Evolutionary conservation across 768 basidiomycete genomes (phyloP).

Genomic region (Calocybe cyanea): DNA sequence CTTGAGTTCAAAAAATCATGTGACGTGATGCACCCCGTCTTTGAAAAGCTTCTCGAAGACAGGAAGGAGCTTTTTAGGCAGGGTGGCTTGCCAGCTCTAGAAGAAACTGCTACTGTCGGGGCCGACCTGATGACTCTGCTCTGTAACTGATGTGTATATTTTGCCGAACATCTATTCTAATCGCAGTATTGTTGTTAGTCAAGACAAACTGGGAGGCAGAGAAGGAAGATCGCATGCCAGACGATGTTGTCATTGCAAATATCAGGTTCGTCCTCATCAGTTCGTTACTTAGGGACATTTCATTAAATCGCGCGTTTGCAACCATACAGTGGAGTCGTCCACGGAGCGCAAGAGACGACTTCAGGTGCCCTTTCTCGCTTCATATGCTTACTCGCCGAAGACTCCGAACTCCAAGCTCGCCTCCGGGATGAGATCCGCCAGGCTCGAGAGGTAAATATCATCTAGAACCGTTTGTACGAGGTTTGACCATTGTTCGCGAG

Average conservation of each 20-base stretch:
- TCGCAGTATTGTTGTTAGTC: slow-evolving; percentile 17
- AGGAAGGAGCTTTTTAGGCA: too few relatives aligned
- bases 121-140: slow-evolving; percentile 22
- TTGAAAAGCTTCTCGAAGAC: too few relatives aligned
- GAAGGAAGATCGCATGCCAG: slow-evolving; percentile 23
- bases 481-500: too few relatives aligned
- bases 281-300: too few relatives aligned
- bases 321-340: slow-evolving; percentile 24
- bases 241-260: slow-evolving; percentile 25
- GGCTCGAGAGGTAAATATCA: slow-evolving; percentile 11
- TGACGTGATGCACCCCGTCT: slow-evolving; percentile 20
- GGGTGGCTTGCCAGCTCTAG: slow-evolving; percentile 13
- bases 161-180: background rate
- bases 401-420: slow-evolving; percentile 25
- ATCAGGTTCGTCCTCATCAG: too few relatives aligned
- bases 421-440: slow-evolving; percentile 22
- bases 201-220: slow-evolving; percentile 26
- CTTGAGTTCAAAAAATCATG: slow-evolving; percentile 21
- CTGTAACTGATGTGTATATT: slow-evolving; percentile 10
- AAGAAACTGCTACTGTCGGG: slow-evolving; percentile 15
- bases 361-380: slow-evolving; percentile 25
- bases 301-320: too few relatives aligned
- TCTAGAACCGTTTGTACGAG: too few relatives aligned
- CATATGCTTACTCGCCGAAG: slow-evolving; percentile 21
- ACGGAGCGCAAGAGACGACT: slow-evolving; percentile 33